Conservation (phyloP, 305 asterid genomes). For the Caryopteris hybrid region DNA sequence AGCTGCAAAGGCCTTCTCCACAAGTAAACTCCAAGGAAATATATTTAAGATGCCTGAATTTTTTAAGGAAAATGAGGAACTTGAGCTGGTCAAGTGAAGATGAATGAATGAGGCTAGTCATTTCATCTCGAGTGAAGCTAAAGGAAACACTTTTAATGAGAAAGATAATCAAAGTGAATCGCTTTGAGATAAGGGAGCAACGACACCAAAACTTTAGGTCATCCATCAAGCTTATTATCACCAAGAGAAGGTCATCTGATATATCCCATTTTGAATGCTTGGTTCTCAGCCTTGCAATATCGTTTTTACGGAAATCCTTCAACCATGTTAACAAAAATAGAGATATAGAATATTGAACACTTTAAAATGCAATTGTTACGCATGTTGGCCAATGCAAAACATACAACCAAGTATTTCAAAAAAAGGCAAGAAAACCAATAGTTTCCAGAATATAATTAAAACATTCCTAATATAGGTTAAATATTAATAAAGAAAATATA, state of each 20-base stretch:
- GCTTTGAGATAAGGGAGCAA: constrained; percentile 12
- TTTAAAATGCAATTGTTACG: background rate
- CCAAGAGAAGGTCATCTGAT: background rate
- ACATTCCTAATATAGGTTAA: background rate
- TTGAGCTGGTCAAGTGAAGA: background rate
- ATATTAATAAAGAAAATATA: background rate
- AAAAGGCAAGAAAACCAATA: background rate
- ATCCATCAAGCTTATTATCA: background rate
- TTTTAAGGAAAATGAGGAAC: constrained; percentile 4
- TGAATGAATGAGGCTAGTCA: background rate
- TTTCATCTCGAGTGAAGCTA: background rate
- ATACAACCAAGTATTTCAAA: background rate
- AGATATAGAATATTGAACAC: background rate
- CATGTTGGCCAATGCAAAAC: background rate
- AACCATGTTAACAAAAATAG: background rate
- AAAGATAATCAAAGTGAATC: background rate
- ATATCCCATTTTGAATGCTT: background rate
- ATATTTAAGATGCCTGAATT: constrained; percentile 6
- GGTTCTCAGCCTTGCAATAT: background rate
- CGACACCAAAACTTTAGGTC: background rate
- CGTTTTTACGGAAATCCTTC: background rate
- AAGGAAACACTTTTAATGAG: background rate
- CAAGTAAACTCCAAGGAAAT: constrained; percentile 5
- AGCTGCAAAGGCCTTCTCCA: background rate
- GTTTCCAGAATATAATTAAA: background rate